Evolutionary conservation across 2,329 filamentous ascomycete species (phyloP), one percentile per base, ranked within the genome.

Genomic region (Cordyceps cicadae): DNA sequence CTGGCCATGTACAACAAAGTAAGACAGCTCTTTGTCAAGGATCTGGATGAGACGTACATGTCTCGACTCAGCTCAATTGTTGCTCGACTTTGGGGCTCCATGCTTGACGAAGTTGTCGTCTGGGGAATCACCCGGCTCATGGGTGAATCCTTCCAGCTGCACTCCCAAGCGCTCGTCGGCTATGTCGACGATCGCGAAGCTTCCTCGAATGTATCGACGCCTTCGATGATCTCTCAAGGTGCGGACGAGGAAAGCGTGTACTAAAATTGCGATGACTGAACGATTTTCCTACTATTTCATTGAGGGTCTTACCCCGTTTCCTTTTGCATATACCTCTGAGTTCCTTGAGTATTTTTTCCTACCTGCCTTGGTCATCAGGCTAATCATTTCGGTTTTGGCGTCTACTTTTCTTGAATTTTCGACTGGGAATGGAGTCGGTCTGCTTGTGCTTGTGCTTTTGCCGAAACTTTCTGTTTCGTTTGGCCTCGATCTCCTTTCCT

Each of bases 61-160:
- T 82, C 86, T 57, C 92, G 95, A 72, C 80, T 99, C 67, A 97
- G 93, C 79, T 94, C 92, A n/a, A 91, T 91, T 57, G 93, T 99
- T 49, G 92, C 93, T 64, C 87, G 90, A 69, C 85, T 97, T 51
- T 99, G 94, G 94, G 94, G 93, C 68, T 93, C 91, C 65, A 97
- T 97, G 88, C 87, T 97, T 66, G 94, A 97, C 72, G 94, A 97
- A 77, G 94, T 97, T 64, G 93, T 97, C 67, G 94, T 99, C 63
- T 97, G 94, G 94, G 94, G 90, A 62, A 93, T 95, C 71, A 93
- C 90, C 68, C 92, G 95, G 72, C 85, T 97, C 55, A 96, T 97
- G 89, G 94, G 94, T 69, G 94, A 97, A 76, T 92, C 94, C 57
- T 97, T 99, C 83, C 94, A 95, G 72, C 86, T 97, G 62, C 93